Evolutionary conservation across 176 grass and related monocot genomes (phyloP).

Genomic region (Sorghum bicolor): DNA sequence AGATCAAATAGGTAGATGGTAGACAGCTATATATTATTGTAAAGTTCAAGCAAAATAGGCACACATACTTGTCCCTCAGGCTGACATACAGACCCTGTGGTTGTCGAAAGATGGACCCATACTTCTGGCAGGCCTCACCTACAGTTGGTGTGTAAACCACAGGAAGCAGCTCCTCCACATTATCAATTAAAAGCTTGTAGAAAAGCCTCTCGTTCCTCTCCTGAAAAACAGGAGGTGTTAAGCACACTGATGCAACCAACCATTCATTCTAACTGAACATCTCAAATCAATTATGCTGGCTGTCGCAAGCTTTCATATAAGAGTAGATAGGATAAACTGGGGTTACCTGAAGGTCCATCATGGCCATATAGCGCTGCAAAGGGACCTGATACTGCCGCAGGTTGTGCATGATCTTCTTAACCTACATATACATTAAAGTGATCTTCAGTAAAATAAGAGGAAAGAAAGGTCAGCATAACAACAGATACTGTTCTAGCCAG

Average conservation of each 20-base stretch:
- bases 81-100: constrained; percentile 97
- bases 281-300: neutral
- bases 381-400: constrained; percentile 82
- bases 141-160: constrained; percentile 98
- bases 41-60: constrained; percentile 19
- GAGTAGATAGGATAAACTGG: neutral
- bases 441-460: neutral
- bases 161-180: constrained; percentile 95
- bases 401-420: constrained; percentile 84
- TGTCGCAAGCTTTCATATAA: neutral
- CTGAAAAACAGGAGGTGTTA: constrained; percentile 43
- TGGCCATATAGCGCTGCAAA: constrained; percentile 85
- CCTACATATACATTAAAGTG: constrained; percentile 45
- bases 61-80: constrained; percentile 90
- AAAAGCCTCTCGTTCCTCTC: constrained; percentile 90
- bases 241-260: neutral
- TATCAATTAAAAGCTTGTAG: constrained; percentile 98
- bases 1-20: neutral
- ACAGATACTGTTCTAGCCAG: constrained; percentile 1
- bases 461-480: neutral
- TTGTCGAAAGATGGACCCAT: constrained; percentile 81
- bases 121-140: constrained; percentile 98
- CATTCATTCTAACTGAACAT: neutral
- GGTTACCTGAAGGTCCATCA: constrained; percentile 99
- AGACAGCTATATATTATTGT: neutral